phyloP scores from a whole-genome alignment of 257 asterid genomes.

The Fraxinus quadrangulata region DNA sequence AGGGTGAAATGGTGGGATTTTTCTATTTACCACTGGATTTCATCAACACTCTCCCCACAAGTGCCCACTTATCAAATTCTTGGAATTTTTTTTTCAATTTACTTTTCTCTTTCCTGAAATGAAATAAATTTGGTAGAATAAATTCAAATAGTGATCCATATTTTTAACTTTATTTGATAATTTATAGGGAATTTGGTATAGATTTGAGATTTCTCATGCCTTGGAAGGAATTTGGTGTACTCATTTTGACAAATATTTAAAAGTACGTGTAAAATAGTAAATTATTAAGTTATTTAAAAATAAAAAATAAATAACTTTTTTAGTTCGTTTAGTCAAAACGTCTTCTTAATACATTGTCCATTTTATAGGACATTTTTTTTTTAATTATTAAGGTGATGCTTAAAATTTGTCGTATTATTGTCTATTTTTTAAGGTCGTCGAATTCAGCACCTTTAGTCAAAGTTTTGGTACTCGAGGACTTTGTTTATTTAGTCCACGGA shows the following conservation, averaged over 20 bases:
- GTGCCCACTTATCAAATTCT: slow-evolving; percentile 14
- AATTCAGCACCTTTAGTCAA: slow-evolving; percentile 38
- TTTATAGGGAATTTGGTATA: not conserved
- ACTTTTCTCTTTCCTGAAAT: not conserved
- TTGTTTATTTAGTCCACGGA: not conserved
- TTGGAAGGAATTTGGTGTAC: not conserved
- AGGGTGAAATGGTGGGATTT: slow-evolving; percentile 36
- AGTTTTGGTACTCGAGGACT: slow-evolving; percentile 43
- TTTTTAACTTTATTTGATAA: not conserved
- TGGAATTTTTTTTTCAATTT: no score
- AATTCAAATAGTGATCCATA: not conserved
- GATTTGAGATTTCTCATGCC: not conserved
- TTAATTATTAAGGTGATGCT: not conserved
- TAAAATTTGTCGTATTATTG: not conserved
- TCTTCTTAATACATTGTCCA: not conserved
- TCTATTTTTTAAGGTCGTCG: slow-evolving; percentile 27
- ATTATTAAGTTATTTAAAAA: not conserved
- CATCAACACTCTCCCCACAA: slow-evolving; percentile 36
- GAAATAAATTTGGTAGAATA: not conserved
- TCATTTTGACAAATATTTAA: not conserved
- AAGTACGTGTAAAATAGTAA: not conserved
- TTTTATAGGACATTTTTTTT: not conserved
- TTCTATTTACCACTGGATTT: slow-evolving; percentile 24
- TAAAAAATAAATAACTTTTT: not conserved
- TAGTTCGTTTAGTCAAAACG: not conserved